Conservation (phyloP, 805 yeast genomes). For the Saccharomycopsis sp. region DNA sequence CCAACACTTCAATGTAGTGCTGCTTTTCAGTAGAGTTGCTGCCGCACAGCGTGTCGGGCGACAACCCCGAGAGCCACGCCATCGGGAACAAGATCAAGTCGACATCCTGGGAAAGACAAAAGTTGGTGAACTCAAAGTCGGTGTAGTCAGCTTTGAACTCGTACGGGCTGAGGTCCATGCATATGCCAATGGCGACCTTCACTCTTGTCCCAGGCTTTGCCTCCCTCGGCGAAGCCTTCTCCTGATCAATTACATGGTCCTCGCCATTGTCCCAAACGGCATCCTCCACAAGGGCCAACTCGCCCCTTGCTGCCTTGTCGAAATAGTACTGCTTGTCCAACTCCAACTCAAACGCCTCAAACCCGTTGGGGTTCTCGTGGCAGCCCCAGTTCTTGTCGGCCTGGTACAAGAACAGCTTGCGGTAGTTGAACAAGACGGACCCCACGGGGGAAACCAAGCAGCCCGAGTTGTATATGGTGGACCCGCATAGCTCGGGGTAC, state of each 20-base stretch:
- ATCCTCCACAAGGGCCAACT: background rate
- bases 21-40: background rate
- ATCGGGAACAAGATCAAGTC: conserved; percentile 66
- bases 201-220: conserved; percentile 23
- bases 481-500: conserved; percentile 52
- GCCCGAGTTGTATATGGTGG: conserved; percentile 59
- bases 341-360: conserved; percentile 39
- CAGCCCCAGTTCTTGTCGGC: conserved; percentile 82
- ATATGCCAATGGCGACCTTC: conserved; percentile 64
- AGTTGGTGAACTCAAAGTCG: conserved; percentile 58
- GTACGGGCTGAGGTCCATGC: conserved; percentile 91
- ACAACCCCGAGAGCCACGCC: conserved; percentile 67
- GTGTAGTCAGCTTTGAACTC: conserved; percentile 73
- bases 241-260: background rate
- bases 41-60: conserved; percentile 25
- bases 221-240: conserved; percentile 8
- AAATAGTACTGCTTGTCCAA: conserved; percentile 24
- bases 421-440: conserved; percentile 49
- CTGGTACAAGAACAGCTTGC: conserved; percentile 68
- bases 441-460: conserved; percentile 55
- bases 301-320: conserved; percentile 2
- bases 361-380: conserved; percentile 53
- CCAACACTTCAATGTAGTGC: no score
- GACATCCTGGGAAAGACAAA: conserved; percentile 39
- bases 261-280: conserved; percentile 1